phyloP scores from a whole-genome alignment of 495 filamentous ascomycete genomes.

The Penicillium steckii region DNA sequence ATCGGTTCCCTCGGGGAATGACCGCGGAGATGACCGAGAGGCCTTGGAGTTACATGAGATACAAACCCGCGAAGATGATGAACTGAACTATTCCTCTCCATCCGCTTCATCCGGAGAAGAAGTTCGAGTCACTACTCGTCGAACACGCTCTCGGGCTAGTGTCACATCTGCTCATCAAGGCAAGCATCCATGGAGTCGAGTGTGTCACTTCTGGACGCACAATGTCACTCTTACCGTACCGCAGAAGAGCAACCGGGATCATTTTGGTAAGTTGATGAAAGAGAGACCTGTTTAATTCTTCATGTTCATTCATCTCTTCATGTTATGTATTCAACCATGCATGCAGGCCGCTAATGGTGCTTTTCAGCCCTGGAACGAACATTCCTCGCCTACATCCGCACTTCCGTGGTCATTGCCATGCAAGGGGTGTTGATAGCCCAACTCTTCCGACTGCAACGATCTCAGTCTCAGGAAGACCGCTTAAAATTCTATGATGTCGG shows the following conservation, averaged over 20 bases:
- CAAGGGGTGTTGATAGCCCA: constrained; percentile 65
- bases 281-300: no score
- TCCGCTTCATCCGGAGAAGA: constrained; percentile 41
- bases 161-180: constrained; percentile 12
- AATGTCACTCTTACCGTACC: constrained; percentile 42
- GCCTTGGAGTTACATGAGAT: constrained; percentile 38
- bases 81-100: constrained; percentile 20
- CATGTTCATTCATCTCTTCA: no score
- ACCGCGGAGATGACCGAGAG: constrained; percentile 24
- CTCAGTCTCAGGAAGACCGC: constrained; percentile 13
- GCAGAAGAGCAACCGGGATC: constrained; percentile 46
- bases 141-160: constrained; percentile 23
- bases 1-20: constrained; percentile 16
- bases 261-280: constrained; percentile 36
- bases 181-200: constrained; percentile 20
- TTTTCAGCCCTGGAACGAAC: constrained; percentile 71
- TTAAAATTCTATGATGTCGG: constrained; percentile 64
- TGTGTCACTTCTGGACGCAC: constrained; percentile 38
- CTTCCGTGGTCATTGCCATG: constrained; percentile 67
- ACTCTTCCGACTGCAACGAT: constrained; percentile 66
- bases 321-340: no score
- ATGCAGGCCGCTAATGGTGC: background rate
- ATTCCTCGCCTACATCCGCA: constrained; percentile 75
- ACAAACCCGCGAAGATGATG: constrained; percentile 22
- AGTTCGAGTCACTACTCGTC: constrained; percentile 28